Conservation (phyloP, 2,329 filamentous ascomycete species). For the Calonectria leucothoes region DNA sequence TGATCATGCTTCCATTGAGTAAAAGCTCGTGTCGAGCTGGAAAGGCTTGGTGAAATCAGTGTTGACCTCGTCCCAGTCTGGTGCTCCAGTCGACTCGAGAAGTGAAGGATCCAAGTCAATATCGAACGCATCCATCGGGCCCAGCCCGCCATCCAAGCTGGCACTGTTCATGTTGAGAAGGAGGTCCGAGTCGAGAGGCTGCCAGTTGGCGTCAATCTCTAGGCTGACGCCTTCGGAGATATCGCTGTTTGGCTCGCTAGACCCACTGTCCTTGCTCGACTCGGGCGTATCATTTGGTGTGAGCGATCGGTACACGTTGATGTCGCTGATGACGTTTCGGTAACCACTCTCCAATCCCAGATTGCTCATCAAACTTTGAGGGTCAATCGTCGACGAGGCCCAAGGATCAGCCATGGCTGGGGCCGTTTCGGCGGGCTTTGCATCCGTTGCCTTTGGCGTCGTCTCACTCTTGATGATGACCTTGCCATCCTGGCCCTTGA, state of each 20-base stretch:
- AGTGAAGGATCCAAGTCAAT: conserved; percentile 42
- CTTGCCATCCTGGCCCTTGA: conserved; percentile 52
- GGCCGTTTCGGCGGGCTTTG: conserved; percentile 40
- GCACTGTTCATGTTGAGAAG: conserved; percentile 56
- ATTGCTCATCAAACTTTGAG: conserved; percentile 53
- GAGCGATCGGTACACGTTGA: conserved; percentile 64
- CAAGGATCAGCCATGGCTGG: conserved; percentile 44
- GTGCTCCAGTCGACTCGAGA: conserved; percentile 36
- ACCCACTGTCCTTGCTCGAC: conserved; percentile 69
- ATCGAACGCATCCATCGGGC: conserved; percentile 11
- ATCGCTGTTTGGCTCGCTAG: conserved; percentile 72
- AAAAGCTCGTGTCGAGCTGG: conserved; percentile 58
- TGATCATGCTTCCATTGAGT: conserved; percentile 47
- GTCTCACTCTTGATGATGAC: conserved; percentile 42
- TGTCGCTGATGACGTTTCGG: conserved; percentile 63
- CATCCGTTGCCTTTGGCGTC: conserved; percentile 45
- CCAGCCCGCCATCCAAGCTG: conserved; percentile 34
- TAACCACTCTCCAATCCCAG: conserved; percentile 49
- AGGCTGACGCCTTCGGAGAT: conserved; percentile 66
- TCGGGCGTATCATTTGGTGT: conserved; percentile 74
- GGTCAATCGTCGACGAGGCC: conserved; percentile 62
- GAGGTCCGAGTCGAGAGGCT: conserved; percentile 56
- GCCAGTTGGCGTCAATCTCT: conserved; percentile 66
- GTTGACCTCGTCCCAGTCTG: conserved; percentile 63
- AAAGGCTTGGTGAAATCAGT: conserved; percentile 65